Percentiles rank a stretch among this genome's conserved stretches.
These are phyloP conservation scores for Chenopodium quinoa DNA, from an alignment of 148 eudicot species.

Conservation along the genomic window DNA sequence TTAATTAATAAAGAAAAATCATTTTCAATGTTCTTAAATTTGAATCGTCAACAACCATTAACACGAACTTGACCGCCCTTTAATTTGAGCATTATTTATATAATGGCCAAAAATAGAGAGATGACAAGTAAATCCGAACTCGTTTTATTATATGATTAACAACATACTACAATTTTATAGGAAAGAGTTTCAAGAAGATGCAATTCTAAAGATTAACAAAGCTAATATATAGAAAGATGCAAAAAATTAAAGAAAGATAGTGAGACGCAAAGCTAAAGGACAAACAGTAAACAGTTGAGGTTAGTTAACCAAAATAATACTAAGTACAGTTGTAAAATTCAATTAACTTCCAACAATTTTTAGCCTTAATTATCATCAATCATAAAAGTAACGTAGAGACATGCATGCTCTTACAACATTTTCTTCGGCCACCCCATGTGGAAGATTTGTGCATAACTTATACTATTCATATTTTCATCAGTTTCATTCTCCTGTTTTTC, in stretches of 20 bases:
- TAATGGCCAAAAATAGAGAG: too few species aligned
- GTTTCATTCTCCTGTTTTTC: background rate
- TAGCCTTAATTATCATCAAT: background rate
- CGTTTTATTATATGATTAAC: too few species aligned
- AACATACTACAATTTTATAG: too few species aligned
- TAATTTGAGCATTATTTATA: too few species aligned
- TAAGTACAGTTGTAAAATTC: background rate
- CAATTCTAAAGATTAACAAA: background rate
- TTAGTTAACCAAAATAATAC: constrained; percentile 28
- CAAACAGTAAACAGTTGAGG: constrained; percentile 17
- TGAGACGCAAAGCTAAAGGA: background rate
- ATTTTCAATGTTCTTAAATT: too few species aligned
- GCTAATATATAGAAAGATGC: background rate
- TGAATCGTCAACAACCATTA: too few species aligned
- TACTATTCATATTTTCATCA: background rate
- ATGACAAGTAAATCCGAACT: too few species aligned
- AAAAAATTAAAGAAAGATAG: background rate
- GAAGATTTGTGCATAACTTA: background rate
- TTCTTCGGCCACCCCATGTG: constrained; percentile 9
- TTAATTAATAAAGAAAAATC: too few species aligned
- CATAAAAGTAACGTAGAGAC: constrained; percentile 5
- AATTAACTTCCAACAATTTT: constrained; percentile 7
- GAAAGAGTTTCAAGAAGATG: too few species aligned
- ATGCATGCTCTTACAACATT: background rate
- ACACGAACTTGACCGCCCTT: too few species aligned